Evolutionary conservation across 225 moss, liverwort and hornwort genomes (phyloP).

Genomic region (Asterella californica): DNA sequence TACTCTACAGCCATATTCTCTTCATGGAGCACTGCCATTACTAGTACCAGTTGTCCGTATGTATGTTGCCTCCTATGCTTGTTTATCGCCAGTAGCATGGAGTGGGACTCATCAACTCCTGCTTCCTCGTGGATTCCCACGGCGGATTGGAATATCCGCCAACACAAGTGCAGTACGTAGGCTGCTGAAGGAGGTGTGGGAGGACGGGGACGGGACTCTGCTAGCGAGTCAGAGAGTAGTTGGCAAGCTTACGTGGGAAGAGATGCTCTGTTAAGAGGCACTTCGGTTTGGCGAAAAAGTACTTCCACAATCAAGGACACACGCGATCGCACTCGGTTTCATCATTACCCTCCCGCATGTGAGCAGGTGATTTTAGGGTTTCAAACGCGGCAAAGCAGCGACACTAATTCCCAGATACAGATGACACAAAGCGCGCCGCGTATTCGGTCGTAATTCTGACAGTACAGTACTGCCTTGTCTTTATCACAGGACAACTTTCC

Average conservation of each 20-base stretch:
- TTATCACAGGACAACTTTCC: constrained; percentile 11
- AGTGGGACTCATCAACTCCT: no score
- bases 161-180: no score
- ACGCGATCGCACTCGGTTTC: constrained; percentile 14
- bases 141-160: no score
- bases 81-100: no score
- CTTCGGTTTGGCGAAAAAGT: not conserved
- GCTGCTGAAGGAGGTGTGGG: no score
- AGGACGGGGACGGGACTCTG: not conserved
- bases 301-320: not conserved
- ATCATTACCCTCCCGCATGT: constrained; percentile 8
- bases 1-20: not conserved
- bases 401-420: not conserved
- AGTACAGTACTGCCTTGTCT: not conserved
- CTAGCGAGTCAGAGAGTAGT: not conserved
- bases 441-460: constrained; percentile 19
- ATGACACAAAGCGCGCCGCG: constrained; percentile 21
- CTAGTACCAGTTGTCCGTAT: no score
- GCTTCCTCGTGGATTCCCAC: no score
- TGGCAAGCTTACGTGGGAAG: not conserved
- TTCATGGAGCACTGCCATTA: not conserved
- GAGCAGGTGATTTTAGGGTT: constrained; percentile 13
- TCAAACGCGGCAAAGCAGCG: constrained; percentile 2
- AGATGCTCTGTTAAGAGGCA: not conserved
- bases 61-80: no score